Base-by-base conservation (phyloP, 495 filamentous ascomycete species). In the Hypoxylon perforatum region DNA sequence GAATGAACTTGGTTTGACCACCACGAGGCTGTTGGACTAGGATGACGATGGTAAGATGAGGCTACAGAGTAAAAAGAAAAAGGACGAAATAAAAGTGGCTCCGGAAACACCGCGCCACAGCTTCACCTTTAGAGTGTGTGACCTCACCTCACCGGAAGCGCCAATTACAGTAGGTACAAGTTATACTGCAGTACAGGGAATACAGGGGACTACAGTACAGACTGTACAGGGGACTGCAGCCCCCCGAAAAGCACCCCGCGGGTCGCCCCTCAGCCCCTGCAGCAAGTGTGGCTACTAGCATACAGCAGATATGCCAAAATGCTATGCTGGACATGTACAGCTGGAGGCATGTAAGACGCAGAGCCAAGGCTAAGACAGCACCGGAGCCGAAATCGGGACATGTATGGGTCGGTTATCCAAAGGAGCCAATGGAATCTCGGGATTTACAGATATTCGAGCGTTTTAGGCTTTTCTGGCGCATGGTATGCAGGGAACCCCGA, bases 301-400 rank as follows among this genome's bases (percentile, higher is more conserved):
- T n/a, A n/a, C n/a, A n/a, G n/a, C n/a, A n/a, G n/a, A n/a, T n/a
- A n/a, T n/a, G n/a, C n/a, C n/a, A n/a, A n/a, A n/a, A n/a, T 35
- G 30, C 30, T 35, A 11, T 4, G 10, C 35, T 38, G 35, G 10
- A 4, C 4, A 38, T n/a, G 35, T n/a, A 38, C 10, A 38, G 35
- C 35, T 38, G 35, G 35, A n/a, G 25, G 25, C 25, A 28, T 28
- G 7, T 28, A 28, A 38, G 14, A n/a, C 35, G 19, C 30, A 49
- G 50, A 66, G 28, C 57, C 64, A 62, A 38, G 52, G 10, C 21
- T 9, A 61, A n/a, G 57, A 45, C 41, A 62, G 62, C 9, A 39
- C 30, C 53, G 58, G 64, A 67, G 46, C 65, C 58, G 65, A 59
- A 63, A 68, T 68, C 65, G 59, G 64, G 57, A 28, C 47, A n/a